Percentiles rank a stretch among this genome's conserved stretches.
These are phyloP conservation scores for Apiotrichum porosum DNA, from an alignment of 1,284 basidiomycete genomes.

Conservation along the genomic window DNA sequence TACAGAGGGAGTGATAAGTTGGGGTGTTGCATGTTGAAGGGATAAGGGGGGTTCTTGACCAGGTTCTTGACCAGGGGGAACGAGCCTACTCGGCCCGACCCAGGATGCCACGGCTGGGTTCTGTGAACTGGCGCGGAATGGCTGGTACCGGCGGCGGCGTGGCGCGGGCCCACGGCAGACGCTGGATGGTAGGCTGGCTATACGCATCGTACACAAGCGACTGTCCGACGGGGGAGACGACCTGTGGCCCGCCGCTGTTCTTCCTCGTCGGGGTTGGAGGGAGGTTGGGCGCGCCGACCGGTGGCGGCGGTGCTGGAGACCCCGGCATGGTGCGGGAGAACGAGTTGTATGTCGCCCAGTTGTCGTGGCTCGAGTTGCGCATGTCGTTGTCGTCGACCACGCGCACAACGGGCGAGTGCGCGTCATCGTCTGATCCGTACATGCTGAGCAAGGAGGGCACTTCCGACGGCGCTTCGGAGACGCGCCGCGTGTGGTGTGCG, in stretches of 20 bases:
- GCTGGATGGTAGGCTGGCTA: constrained; percentile 1
- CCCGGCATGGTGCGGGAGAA: neutral
- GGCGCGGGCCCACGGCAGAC: constrained; percentile 2
- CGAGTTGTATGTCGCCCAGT: constrained; percentile 8
- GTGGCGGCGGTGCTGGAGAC: neutral
- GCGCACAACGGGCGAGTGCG: neutral
- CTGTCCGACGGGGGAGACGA: neutral
- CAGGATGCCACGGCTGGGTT: neutral
- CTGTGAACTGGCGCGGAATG: neutral
- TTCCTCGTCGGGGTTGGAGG: neutral
- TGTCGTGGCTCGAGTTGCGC: constrained; percentile 7
- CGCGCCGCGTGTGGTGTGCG: neutral
- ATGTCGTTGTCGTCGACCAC: neutral
- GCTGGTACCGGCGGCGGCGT: constrained; percentile 2
- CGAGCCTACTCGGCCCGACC: too few species aligned
- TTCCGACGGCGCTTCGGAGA: neutral
- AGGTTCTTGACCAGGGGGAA: too few species aligned
- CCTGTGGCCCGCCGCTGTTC: neutral
- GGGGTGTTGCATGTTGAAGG: too few species aligned
- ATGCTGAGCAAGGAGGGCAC: neutral
- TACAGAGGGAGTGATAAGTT: too few species aligned
- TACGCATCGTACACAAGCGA: constrained; percentile 2
- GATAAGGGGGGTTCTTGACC: too few species aligned
- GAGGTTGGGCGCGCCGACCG: neutral
- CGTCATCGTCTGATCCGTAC: constrained; percentile 4